Evolutionary conservation across 768 basidiomycete genomes (phyloP), one percentile per base, ranked within the genome.

Genomic region (Boletus sp.): DNA sequence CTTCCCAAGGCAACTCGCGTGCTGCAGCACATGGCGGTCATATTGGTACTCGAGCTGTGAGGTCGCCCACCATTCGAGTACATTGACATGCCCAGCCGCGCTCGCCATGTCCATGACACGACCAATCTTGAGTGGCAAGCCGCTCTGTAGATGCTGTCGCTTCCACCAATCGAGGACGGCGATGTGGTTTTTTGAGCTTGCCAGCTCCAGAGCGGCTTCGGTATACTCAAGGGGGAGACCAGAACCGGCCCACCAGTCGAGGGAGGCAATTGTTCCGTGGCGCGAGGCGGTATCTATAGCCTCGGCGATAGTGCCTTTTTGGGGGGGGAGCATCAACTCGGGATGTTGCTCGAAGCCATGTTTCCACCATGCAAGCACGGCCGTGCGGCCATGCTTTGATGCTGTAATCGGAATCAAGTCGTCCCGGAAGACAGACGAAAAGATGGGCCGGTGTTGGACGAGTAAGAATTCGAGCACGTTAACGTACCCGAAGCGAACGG

Each of bases 61-160:
- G 4, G 81, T 77, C 3, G 85, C 83, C 90, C 90, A 93, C 90
- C 91, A 93, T 67, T 88, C 88, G 35, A 93, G 80, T 3, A 83
- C 85, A 19, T 81, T 77, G 37, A 89, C 83, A 61, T 89, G 80
- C 1, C 89, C 89, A 7, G 88, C 85, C 17, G 81, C 86, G 64
- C 85, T 87, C 13, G 92, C 91, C 78, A 84, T 83, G 65, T 93
- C 91, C 82, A 93, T 88, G 21, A 85, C 87, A 37, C 88, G 84
- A 3, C 91, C 91, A 23, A 92, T 83, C 69, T 90, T 91, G 60
- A 93, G 81, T 11, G 82, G 79, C 32, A 91, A 72, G 4, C 75
- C 74, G 3, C 69, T 68, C 42, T 68, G 69, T 32, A 69, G 67
- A 59, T 82, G 73, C 55, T 85, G 83, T 43, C 74, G 73, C 59